phyloP scores from a whole-genome alignment of 768 basidiomycete genomes.

The Termitomyces sp. region DNA sequence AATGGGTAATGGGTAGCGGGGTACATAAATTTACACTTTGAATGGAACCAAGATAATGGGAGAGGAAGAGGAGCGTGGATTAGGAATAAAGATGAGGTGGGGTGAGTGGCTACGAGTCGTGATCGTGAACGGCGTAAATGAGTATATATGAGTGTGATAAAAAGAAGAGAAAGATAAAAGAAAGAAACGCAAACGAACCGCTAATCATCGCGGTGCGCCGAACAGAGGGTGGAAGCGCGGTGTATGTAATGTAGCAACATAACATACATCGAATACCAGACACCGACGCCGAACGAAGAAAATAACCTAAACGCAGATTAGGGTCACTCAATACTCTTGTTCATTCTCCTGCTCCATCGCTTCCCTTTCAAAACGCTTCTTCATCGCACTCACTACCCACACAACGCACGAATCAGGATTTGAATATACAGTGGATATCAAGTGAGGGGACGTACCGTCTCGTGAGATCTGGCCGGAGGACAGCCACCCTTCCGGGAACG shows the following conservation, averaged over 20 bases:
- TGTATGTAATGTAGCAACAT: too few relatives aligned
- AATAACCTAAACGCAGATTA: not conserved
- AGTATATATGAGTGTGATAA: too few relatives aligned
- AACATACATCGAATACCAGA: too few relatives aligned
- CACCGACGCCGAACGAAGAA: not conserved
- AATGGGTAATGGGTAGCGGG: too few relatives aligned
- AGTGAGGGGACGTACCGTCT: slow-evolving; percentile 49
- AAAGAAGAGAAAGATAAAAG: too few relatives aligned
- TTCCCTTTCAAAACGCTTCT: slow-evolving; percentile 76
- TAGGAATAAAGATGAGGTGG: too few relatives aligned
- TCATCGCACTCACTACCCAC: slow-evolving; percentile 70
- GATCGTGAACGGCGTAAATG: too few relatives aligned
- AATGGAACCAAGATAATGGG: too few relatives aligned
- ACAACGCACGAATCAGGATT: not conserved
- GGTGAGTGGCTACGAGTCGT: too few relatives aligned
- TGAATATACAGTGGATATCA: not conserved
- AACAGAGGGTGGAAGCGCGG: not conserved
- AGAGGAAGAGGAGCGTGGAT: too few relatives aligned
- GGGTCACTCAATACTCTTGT: not conserved
- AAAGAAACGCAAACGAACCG: too few relatives aligned
- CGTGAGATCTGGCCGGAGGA: slow-evolving; percentile 81
- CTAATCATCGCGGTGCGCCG: not conserved
- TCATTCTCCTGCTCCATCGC: slow-evolving; percentile 50
- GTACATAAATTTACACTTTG: not conserved
- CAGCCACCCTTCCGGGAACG: slow-evolving; percentile 83